Conservation (phyloP, 2,329 filamentous ascomycete genomes). For the Leptographium lundbergii region DNA sequence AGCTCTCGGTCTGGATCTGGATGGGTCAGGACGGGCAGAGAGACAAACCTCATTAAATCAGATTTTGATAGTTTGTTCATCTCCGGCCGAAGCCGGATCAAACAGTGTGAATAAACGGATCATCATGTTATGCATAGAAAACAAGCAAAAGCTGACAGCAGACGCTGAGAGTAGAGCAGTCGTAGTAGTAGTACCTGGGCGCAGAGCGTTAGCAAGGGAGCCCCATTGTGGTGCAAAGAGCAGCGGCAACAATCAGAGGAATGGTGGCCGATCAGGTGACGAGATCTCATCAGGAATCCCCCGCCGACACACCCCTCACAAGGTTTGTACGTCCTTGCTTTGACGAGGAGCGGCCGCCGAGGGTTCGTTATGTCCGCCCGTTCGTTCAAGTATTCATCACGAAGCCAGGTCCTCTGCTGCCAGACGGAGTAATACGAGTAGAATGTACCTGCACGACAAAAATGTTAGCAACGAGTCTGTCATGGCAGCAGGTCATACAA, state of each 20-base stretch:
- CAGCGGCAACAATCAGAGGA: not conserved
- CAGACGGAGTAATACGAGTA: conserved; percentile 17
- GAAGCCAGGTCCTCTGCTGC: conserved; percentile 15
- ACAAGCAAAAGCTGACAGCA: conserved; percentile 1
- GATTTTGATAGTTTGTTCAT: conserved; percentile 43
- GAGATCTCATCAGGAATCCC: conserved; percentile 53
- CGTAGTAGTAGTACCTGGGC: conserved; percentile 17
- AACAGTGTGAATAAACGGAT: conserved; percentile 48
- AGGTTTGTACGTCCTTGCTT: conserved; percentile 51
- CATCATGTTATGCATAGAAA: conserved; percentile 28
- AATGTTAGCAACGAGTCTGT: conserved; percentile 10
- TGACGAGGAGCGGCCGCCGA: conserved; percentile 29
- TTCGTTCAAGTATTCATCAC: conserved; percentile 57
- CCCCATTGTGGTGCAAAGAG: not conserved
- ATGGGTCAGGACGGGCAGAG: not conserved
- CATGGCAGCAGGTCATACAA: conserved; percentile 2
- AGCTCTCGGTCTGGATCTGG: not conserved
- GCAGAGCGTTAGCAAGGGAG: conserved; percentile 13
- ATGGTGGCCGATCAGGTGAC: conserved; percentile 41
- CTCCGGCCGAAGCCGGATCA: conserved; percentile 34
- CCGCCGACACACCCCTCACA: conserved; percentile 34
- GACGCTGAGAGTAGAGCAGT: not conserved
- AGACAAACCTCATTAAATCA: conserved; percentile 36
- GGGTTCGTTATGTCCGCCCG: conserved; percentile 56
- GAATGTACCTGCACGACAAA: conserved; percentile 9